A percentile compares a stretch with the other conserved stretches of the same genome.
Conservation (phyloP, 2,329 filamentous ascomycete species). For the Boeremia lycopersici region DNA sequence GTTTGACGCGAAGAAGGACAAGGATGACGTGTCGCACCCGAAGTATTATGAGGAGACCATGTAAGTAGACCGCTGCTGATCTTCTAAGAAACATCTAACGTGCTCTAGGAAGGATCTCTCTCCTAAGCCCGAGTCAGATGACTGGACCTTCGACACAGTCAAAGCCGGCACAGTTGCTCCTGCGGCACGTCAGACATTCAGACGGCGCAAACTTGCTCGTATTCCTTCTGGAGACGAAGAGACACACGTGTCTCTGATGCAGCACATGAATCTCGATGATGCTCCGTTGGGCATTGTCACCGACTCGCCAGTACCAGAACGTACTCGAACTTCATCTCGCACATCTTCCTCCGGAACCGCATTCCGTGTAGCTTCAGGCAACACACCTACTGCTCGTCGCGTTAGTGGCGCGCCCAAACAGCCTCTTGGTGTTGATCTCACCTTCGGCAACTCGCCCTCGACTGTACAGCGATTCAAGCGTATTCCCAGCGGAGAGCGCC, state of each 20-base stretch:
- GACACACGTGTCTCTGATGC: slow-evolving; percentile 45
- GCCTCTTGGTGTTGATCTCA: slow-evolving; percentile 86
- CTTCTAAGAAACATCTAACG: slow-evolving; percentile 16
- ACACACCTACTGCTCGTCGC: slow-evolving; percentile 52
- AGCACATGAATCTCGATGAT: slow-evolving; percentile 52
- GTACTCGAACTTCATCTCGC: slow-evolving; percentile 39
- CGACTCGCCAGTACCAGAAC: slow-evolving; percentile 43
- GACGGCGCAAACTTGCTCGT: slow-evolving; percentile 55
- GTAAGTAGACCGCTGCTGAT: slow-evolving; percentile 46
- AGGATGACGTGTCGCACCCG: slow-evolving; percentile 61
- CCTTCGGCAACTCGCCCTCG: slow-evolving; percentile 90
- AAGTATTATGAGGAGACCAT: slow-evolving; percentile 95
- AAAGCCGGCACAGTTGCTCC: slow-evolving; percentile 70
- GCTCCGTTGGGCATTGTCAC: slow-evolving; percentile 50
- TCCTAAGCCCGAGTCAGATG: slow-evolving; percentile 65
- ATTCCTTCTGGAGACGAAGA: slow-evolving; percentile 50
- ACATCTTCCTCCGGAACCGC: slow-evolving; percentile 49
- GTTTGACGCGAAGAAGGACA: slow-evolving; percentile 75
- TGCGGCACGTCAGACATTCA: slow-evolving; percentile 52
- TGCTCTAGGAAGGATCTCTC: slow-evolving; percentile 12
- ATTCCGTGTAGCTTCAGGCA: slow-evolving; percentile 41
- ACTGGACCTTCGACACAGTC: slow-evolving; percentile 96
- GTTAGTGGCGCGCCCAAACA: slow-evolving; percentile 62
- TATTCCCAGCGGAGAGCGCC: slow-evolving; percentile 69
- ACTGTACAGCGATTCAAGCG: slow-evolving; percentile 91